Evolutionary conservation across 176 grass and related monocot genomes (phyloP).

Genomic region (Phoenix dactylifera): DNA sequence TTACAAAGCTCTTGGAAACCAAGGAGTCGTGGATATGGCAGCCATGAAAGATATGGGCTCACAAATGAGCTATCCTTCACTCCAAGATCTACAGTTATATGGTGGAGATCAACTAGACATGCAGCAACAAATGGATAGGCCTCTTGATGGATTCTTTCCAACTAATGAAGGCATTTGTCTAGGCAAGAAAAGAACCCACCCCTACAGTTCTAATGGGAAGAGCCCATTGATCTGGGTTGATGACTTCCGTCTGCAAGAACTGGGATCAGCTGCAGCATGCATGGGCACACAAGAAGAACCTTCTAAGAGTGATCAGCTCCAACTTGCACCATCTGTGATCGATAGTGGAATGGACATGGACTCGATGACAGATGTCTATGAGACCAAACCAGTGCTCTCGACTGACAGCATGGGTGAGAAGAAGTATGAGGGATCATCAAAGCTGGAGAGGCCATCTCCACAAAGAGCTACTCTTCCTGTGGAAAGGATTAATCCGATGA

Average conservation of each 20-base stretch:
- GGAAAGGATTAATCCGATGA: conserved; percentile 59
- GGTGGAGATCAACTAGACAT: conserved; percentile 67
- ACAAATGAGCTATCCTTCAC: conserved; percentile 53
- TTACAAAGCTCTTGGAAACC: conserved; percentile 58
- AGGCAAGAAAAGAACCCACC: conserved; percentile 47
- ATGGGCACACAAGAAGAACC: conserved; percentile 23
- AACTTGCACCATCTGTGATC: conserved; percentile 46
- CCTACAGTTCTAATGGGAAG: conserved; percentile 40
- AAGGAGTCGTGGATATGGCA: conserved; percentile 45
- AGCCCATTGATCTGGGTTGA: conserved; percentile 75
- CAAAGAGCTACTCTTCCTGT: conserved; percentile 49
- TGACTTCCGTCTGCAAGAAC: conserved; percentile 29
- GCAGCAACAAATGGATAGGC: conserved; percentile 68
- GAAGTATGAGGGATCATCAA: conserved; percentile 38
- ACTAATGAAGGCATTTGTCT: conserved; percentile 36
- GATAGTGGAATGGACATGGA: conserved; percentile 49
- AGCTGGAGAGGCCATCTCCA: conserved; percentile 62
- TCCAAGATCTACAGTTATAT: conserved; percentile 76
- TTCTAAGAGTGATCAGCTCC: conserved; percentile 50
- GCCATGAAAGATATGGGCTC: conserved; percentile 47
- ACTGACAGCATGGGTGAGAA: conserved; percentile 59
- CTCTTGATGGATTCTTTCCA: conserved; percentile 53
- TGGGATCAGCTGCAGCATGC: conserved; percentile 3
- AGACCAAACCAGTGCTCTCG: conserved; percentile 58
- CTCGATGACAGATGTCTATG: conserved; percentile 53